A percentile compares a stretch with the other conserved stretches of the same genome.
phyloP scores from a whole-genome alignment of 371 early-diverging fungal species.

The Saksenaea oblongispora region DNA sequence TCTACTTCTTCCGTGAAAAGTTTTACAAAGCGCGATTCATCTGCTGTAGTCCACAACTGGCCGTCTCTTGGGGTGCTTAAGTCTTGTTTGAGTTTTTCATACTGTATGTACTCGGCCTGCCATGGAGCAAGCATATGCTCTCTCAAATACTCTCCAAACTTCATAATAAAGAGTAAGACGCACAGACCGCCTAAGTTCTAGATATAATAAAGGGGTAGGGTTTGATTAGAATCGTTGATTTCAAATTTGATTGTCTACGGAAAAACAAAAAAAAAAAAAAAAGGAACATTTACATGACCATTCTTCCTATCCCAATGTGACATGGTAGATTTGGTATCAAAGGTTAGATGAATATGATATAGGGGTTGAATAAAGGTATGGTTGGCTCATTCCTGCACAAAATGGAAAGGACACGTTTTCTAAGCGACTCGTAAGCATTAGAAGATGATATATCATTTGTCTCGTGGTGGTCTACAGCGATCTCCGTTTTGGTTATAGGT shows the following conservation, averaged over 20 bases:
- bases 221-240: background rate
- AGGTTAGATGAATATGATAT: background rate
- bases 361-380: background rate
- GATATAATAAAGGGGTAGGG: background rate
- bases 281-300: background rate
- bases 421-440: no score
- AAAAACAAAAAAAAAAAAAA: background rate
- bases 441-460: no score
- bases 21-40: slow-evolving; percentile 74
- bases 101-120: slow-evolving; percentile 24
- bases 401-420: background rate
- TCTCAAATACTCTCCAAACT: slow-evolving; percentile 33
- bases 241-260: background rate
- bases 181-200: background rate
- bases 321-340: background rate
- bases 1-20: slow-evolving; percentile 75
- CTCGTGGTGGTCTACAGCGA: no score
- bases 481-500: no score
- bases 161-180: slow-evolving; percentile 16
- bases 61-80: slow-evolving; percentile 19
- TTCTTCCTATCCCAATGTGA: background rate
- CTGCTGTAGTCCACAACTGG: slow-evolving; percentile 55
- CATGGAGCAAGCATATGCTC: slow-evolving; percentile 32
- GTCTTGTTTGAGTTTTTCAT: slow-evolving; percentile 23
- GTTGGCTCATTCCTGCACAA: background rate